Evolutionary conservation across 1,284 basidiomycete species (phyloP), one percentile per base, ranked within the genome.

Genomic region (Apiotrichum veenhuisii): DNA sequence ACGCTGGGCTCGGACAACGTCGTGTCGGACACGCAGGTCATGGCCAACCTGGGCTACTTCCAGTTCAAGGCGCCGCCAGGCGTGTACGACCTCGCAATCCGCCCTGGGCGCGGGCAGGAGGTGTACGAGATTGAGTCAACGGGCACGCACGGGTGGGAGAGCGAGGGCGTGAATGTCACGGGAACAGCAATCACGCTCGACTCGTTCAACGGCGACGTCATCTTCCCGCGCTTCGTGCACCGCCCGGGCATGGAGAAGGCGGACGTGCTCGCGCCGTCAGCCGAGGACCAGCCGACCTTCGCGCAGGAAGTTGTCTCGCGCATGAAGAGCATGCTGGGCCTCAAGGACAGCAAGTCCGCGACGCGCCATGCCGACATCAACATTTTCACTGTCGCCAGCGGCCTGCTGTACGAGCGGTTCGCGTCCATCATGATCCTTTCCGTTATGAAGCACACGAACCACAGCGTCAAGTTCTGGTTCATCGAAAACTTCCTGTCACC

Each of bases 381-480:
- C 72, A 95, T 98, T 66, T 98, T 98, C 78, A 98, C 95, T 0
- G 93, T 98, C 25, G 96, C 96, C 15, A 96, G 92, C 5, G 95
- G 96, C 0, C 80, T 97, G 51, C 80, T 98, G 5, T 98, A 98
- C 69, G 95, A 98, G 91, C 87, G 95, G 17, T 98, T 98, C 78
- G 93, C 87, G 0, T 93, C 91, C 26, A 96, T 98, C 78, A 98
- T 98, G 95, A 91, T 97, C 59, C 81, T 98, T 38, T 94, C 90
- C 66, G 96, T 98, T 25, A 82, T 98, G 65, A 85, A 87, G 54
- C 94, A 98, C 71, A 98, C 95, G 3, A 84, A 92, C 34, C 88
- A 86, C 67, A 87, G 84, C 25, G 93, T 98, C 75, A 98, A 98
- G 75, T 98, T 98, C 78, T 98, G 95, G 95, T 98, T 98, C 77